phyloP scores from a whole-genome alignment of 2,329 filamentous ascomycete genomes.

The Trichoderma sp. region DNA sequence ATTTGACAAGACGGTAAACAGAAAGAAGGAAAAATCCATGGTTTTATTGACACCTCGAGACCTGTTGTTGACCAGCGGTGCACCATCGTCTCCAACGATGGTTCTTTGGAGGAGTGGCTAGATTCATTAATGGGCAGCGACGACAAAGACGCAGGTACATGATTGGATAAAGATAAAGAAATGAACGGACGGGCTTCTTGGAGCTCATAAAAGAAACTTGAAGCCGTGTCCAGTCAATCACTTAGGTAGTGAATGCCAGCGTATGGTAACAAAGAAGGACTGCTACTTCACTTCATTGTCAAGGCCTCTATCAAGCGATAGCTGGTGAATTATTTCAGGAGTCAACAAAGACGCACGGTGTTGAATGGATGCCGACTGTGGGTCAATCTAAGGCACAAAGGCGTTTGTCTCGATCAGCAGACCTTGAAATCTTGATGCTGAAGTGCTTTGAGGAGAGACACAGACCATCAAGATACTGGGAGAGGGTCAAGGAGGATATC shows the following conservation, averaged over 20 bases:
- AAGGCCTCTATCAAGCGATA: not conserved
- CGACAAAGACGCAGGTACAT: too few relatives aligned
- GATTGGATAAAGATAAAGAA: too few relatives aligned
- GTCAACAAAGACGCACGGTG: not conserved
- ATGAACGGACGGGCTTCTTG: not conserved
- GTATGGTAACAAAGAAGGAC: too few relatives aligned
- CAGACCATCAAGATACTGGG: too few relatives aligned
- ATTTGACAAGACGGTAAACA: not conserved
- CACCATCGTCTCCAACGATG: not conserved
- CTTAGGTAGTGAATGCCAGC: too few relatives aligned
- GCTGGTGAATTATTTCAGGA: not conserved
- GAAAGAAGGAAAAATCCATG: not conserved
- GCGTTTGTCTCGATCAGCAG: too few relatives aligned
- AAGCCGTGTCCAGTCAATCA: too few relatives aligned
- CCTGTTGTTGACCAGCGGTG: not conserved
- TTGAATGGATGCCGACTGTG: not conserved
- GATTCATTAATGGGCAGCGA: not conserved
- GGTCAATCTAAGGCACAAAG: not conserved
- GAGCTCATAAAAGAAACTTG: not conserved
- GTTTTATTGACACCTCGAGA: not conserved
- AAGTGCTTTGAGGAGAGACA: not conserved
- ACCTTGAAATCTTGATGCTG: not conserved
- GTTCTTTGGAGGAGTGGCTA: not conserved
- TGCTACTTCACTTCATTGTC: not conserved
- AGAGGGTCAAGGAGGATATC: not conserved